Evolutionary conservation across 129 eudicot genomes (phyloP).

Genomic region (Artemisia argyi): DNA sequence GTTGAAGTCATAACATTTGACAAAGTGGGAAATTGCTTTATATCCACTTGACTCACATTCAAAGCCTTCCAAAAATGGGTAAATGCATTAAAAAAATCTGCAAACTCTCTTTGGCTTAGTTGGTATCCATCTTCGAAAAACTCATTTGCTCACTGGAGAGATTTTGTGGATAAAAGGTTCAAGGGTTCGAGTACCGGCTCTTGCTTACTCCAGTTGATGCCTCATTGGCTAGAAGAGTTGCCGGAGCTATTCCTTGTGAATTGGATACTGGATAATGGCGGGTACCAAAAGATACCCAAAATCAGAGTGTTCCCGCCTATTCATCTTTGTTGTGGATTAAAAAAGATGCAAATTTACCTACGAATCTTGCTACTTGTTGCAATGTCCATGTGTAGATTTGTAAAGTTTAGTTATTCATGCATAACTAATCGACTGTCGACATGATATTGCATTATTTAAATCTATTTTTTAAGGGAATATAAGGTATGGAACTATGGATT

Average conservation of each 20-base stretch:
- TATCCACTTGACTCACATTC: not conserved
- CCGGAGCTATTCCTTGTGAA: too few relatives aligned
- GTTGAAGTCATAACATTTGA: not conserved
- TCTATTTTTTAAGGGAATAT: not conserved
- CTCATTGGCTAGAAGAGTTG: too few relatives aligned
- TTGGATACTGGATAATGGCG: too few relatives aligned
- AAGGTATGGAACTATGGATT: not conserved
- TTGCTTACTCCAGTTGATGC: too few relatives aligned
- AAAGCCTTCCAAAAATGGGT: not conserved
- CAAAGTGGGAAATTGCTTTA: conserved; percentile 3
- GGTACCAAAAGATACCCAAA: too few relatives aligned
- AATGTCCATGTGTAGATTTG: not conserved
- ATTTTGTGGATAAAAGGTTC: too few relatives aligned
- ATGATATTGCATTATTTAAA: not conserved
- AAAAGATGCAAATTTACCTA: not conserved
- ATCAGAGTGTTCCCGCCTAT: too few relatives aligned
- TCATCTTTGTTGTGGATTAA: too few relatives aligned
- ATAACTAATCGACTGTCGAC: not conserved
- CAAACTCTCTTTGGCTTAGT: too few relatives aligned
- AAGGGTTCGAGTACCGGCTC: too few relatives aligned
- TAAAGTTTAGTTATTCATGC: not conserved
- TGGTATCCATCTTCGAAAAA: too few relatives aligned
- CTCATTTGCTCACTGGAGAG: too few relatives aligned
- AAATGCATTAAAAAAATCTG: not conserved
- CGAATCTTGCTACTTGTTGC: not conserved